A percentile compares a stretch with the other conserved stretches of the same genome.
These are phyloP conservation scores for Withania somnifera DNA, from an alignment of 305 asterid genomes.

Conservation along the genomic window DNA sequence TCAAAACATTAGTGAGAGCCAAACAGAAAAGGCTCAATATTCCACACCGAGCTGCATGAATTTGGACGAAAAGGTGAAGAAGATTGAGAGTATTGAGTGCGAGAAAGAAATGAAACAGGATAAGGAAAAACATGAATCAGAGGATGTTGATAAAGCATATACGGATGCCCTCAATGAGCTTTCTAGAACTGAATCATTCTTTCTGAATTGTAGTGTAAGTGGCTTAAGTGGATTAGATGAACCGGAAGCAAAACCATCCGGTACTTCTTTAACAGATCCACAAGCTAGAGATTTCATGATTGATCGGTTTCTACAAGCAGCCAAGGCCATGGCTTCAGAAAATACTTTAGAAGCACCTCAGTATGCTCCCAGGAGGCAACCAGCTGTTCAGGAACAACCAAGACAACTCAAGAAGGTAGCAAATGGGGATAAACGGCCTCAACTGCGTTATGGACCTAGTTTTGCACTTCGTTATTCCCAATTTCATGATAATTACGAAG, in stretches of 20 bases:
- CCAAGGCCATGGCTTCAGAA: conserved; percentile 76
- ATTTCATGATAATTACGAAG: conserved; percentile 20
- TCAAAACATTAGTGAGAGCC: conserved; percentile 7
- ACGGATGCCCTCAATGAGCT: conserved; percentile 67
- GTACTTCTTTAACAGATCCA: conserved; percentile 22
- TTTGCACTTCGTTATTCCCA: conserved; percentile 46
- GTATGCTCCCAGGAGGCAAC: conserved; percentile 43
- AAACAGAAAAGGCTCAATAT: conserved; percentile 1
- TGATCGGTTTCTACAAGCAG: conserved; percentile 87
- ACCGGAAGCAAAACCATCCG: conserved; percentile 20
- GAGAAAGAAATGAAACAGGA: conserved; percentile 7
- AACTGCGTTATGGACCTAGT: conserved; percentile 83
- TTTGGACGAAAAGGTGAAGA: conserved; percentile 11
- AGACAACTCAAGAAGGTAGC: conserved; percentile 24
- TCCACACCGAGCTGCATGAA: conserved; percentile 1
- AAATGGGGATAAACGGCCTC: conserved; percentile 30
- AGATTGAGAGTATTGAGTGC: conserved; percentile 10
- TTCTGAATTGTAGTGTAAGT: conserved; percentile 62
- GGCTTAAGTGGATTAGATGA: conserved; percentile 53
- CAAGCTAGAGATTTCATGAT: conserved; percentile 67
- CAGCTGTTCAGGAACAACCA: conserved; percentile 23
- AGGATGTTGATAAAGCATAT: conserved; percentile 38
- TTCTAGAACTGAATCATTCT: conserved; percentile 55
- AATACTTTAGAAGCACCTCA: conserved; percentile 58
- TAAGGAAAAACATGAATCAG: conserved; percentile 29